A percentile compares a stretch with the other conserved stretches of the same genome.
Evolutionary conservation across 2,329 filamentous ascomycete genomes (phyloP).

Genomic region (Colletotrichum theobromicola): DNA sequence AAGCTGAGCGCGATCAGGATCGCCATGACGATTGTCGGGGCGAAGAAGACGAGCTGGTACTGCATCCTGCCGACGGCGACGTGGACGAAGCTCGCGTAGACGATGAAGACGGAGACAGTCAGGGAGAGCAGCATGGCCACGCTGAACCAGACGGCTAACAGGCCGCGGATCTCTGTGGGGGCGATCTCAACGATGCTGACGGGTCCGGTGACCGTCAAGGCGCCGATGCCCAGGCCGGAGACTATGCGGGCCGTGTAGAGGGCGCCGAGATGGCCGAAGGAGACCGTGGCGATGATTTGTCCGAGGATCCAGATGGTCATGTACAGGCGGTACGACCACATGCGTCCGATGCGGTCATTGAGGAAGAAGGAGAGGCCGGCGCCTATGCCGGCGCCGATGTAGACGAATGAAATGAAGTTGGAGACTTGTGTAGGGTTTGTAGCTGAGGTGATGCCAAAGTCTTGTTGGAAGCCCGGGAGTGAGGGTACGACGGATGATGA

Average conservation of each 20-base stretch:
- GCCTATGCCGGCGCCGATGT: constrained; percentile 28
- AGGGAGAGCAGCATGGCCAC: constrained; percentile 40
- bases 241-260: constrained; percentile 42
- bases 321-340: constrained; percentile 45
- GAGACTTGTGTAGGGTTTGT: constrained; percentile 24
- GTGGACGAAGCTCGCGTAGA: constrained; percentile 37
- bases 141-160: constrained; percentile 41
- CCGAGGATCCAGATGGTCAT: constrained; percentile 36
- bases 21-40: constrained; percentile 29
- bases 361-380: constrained; percentile 39
- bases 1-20: constrained; percentile 30
- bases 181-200: constrained; percentile 46
- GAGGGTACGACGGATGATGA: constrained; percentile 31
- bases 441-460: constrained; percentile 34
- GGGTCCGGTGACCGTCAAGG: constrained; percentile 40
- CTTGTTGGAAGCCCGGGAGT: constrained; percentile 38
- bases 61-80: constrained; percentile 29
- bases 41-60: constrained; percentile 28
- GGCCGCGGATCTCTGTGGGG: constrained; percentile 41
- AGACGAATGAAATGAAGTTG: constrained; percentile 40
- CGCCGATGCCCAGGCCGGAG: constrained; percentile 41
- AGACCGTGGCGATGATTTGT: constrained; percentile 36
- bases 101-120: constrained; percentile 34
- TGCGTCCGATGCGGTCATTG: constrained; percentile 45
- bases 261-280: constrained; percentile 27